Evolutionary conservation across 371 early-diverging fungal species (phyloP), one percentile per base, ranked within the genome.

Genomic region (Umbelopsis sp.): DNA sequence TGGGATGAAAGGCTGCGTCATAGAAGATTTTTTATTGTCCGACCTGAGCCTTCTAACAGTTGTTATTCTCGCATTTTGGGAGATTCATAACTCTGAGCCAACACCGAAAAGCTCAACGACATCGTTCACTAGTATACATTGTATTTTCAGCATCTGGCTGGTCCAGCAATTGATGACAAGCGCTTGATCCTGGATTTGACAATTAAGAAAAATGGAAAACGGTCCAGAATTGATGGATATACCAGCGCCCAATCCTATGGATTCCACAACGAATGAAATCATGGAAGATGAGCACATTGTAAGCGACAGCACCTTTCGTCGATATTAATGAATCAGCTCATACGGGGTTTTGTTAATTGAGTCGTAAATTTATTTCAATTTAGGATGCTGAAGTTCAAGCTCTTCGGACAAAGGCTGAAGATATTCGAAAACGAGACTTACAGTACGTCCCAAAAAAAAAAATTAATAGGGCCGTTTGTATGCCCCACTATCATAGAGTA

Each of bases 141-240:
- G 12, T 35, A 29, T 14, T 57, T 35, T 29, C 57, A 57, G 57
- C 35, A 57, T 57, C 35, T n/a, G 57, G 57, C 57, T 57, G 57
- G 35, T n/a, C 57, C 37, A 35, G 57, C 57, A 57, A 57, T 57
- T 57, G 57, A 57, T 57, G 57, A 57, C 14, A 57, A 57, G 35
- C 35, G 18, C 14, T 35, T 57, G 18, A 57, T 35, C 14, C 29
- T 57, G 18, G 18, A 29, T 8, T 12, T 29, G 29, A 35, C 35
- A 57, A 35, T 57, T 57, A 10, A 35, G 37, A 57, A 57, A 29
- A 29, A 57, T 57, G 57, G 57, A 57, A 57, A 57, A 57, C 57
- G 57, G 57, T 57, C 57, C 57, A 29, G 57, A 57, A 18, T 29
- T 57, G 57, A 35, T 57, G 29, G 35, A 57, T 12, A 35, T 35